Conservation (phyloP, 1,139 yeast species). For the Ogataea hybrid region DNA sequence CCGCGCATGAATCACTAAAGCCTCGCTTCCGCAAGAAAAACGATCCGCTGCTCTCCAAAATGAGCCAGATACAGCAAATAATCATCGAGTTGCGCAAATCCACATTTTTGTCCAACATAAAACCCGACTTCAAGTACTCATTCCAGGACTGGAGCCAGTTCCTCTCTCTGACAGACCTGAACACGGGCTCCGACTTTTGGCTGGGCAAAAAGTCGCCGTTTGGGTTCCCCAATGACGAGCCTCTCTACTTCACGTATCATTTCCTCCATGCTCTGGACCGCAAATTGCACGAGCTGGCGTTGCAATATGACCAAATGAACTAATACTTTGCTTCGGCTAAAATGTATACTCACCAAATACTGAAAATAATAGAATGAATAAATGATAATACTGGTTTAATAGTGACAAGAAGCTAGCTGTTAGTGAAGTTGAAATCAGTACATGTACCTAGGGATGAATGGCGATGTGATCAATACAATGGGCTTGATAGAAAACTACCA, state of each 20-base stretch:
- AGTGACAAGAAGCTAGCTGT: too few relatives aligned
- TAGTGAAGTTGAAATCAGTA: too few relatives aligned
- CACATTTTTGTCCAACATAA: conserved; percentile 29
- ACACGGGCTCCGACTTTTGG: conserved; percentile 32
- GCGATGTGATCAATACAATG: too few relatives aligned
- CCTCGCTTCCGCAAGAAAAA: conserved; percentile 23
- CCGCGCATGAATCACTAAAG: background rate
- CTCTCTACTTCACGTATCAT: conserved; percentile 55
- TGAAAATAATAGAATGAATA: too few relatives aligned
- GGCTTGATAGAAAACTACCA: too few relatives aligned
- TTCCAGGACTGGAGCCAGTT: conserved; percentile 48
- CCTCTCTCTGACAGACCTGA: conserved; percentile 29
- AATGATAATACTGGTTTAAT: too few relatives aligned
- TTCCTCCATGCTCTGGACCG: conserved; percentile 38
- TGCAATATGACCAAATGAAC: conserved; percentile 20
- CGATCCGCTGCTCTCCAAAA: conserved; percentile 22
- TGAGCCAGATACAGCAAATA: conserved; percentile 25
- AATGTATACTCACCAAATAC: too few relatives aligned
- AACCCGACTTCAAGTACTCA: conserved; percentile 34
- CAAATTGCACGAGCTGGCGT: conserved; percentile 29
- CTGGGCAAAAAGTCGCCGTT: conserved; percentile 55
- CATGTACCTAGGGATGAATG: too few relatives aligned
- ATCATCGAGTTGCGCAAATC: conserved; percentile 24
- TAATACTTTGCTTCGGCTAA: conserved; percentile 2
- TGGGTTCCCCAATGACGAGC: conserved; percentile 63